phyloP scores from a whole-genome alignment of 495 filamentous ascomycete species.

The Staphylotrichum longicolle region DNA sequence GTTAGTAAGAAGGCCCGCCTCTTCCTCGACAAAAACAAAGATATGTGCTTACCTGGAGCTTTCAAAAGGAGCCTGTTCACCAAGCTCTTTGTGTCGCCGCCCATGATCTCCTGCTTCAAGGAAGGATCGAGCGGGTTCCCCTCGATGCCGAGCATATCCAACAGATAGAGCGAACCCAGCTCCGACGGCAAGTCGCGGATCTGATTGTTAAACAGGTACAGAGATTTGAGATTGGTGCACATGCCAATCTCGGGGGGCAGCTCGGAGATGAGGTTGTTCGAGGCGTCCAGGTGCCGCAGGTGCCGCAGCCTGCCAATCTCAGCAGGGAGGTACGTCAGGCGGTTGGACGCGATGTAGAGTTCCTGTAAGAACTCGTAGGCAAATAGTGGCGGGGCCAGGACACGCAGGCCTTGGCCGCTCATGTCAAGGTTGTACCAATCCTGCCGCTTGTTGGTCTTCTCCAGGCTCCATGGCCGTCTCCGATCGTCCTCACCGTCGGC shows the following conservation, averaged over 20 bases:
- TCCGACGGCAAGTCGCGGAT: conserved; percentile 79
- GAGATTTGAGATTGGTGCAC: conserved; percentile 78
- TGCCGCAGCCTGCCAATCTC: conserved; percentile 76
- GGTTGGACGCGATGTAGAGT: conserved; percentile 89
- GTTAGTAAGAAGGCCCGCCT: conserved; percentile 6
- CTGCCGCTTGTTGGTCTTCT: conserved; percentile 61
- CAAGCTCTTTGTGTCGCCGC: conserved; percentile 80
- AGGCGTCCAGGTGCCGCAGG: conserved; percentile 78
- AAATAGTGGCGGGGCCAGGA: conserved; percentile 75
- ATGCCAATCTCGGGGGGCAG: conserved; percentile 93
- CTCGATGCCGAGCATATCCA: conserved; percentile 88
- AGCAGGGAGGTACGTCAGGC: conserved; percentile 70
- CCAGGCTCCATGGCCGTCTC: conserved; percentile 57
- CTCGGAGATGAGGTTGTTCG: conserved; percentile 77
- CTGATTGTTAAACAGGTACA: conserved; percentile 85
- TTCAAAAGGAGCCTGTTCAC: conserved; percentile 78
- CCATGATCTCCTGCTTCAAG: conserved; percentile 72
- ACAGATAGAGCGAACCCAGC: conserved; percentile 77
- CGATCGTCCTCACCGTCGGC: conserved; percentile 64
- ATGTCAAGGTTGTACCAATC: conserved; percentile 91
- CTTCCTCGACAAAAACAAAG: conserved; percentile 11
- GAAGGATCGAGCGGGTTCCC: conserved; percentile 79
- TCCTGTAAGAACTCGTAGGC: conserved; percentile 80
- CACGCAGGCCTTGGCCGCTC: conserved; percentile 86
- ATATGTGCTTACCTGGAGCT: conserved; percentile 64